A percentile compares a stretch with the other conserved stretches of the same genome.
These are phyloP conservation scores for Pisolithus thermaeus DNA, from an alignment of 1,284 basidiomycete species.

Conservation along the genomic window DNA sequence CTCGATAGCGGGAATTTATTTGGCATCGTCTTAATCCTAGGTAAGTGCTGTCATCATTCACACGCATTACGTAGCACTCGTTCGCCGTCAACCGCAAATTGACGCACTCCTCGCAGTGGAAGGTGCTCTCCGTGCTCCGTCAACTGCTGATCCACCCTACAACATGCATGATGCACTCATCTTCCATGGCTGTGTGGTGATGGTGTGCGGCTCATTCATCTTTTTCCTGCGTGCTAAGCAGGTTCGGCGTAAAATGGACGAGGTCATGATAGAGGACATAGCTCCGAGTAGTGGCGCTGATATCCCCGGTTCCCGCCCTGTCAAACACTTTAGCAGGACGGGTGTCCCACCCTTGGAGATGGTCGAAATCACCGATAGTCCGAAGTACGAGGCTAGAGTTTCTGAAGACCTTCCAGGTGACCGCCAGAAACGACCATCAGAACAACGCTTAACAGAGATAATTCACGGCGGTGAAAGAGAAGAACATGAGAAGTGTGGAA, in stretches of 20 bases:
- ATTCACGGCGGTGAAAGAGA: too few species aligned
- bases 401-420: not conserved
- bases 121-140: slow-evolving; percentile 56
- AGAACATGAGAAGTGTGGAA: not conserved
- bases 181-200: slow-evolving; percentile 50
- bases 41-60: slow-evolving; percentile 33
- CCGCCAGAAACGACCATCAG: not conserved
- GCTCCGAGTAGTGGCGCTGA: slow-evolving; percentile 4
- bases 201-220: slow-evolving; percentile 33
- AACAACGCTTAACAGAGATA: not conserved
- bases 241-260: slow-evolving; percentile 53
- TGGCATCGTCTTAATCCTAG: slow-evolving; percentile 57
- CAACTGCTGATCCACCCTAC: slow-evolving; percentile 54
- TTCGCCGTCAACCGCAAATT: not conserved
- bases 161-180: slow-evolving; percentile 65
- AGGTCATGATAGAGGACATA: slow-evolving; percentile 23
- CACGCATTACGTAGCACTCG: not conserved
- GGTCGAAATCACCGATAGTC: too few species aligned
- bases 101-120: slow-evolving; percentile 36
- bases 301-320: not conserved
- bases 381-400: too few species aligned
- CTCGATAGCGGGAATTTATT: slow-evolving; percentile 54
- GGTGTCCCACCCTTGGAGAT: too few species aligned
- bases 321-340: too few species aligned
- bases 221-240: slow-evolving; percentile 54